Conservation (phyloP, 2,329 filamentous ascomycete species). For the Epichloe coenophiala region DNA sequence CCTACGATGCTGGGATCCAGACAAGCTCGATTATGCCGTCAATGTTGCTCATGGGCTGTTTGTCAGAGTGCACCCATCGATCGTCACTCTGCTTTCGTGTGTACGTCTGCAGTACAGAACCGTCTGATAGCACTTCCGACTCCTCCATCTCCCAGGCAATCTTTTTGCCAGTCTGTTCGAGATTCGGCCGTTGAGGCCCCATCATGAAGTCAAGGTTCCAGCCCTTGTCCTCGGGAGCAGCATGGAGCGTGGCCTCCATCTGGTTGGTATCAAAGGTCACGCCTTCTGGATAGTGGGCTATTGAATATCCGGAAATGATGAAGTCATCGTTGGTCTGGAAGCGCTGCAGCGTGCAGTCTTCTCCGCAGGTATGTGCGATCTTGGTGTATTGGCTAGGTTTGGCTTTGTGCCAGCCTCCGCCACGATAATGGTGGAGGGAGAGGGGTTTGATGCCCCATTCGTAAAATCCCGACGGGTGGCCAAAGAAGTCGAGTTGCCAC, state of each 20-base stretch:
- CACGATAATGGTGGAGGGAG: conserved; percentile 52
- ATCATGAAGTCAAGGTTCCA: conserved; percentile 39
- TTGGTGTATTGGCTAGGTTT: conserved; percentile 42
- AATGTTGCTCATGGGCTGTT: conserved; percentile 34
- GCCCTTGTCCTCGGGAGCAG: conserved; percentile 31
- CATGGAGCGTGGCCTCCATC: conserved; percentile 39
- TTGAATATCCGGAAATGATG: conserved; percentile 45
- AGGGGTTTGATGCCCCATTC: conserved; percentile 47
- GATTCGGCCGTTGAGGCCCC: conserved; percentile 32
- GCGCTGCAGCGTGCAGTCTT: conserved; percentile 45
- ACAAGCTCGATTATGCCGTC: conserved; percentile 45
- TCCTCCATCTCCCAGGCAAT: conserved; percentile 42
- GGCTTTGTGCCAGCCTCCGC: conserved; percentile 41
- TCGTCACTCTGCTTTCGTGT: conserved; percentile 37
- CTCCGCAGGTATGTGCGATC: conserved; percentile 44
- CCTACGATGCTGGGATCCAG: conserved; percentile 31
- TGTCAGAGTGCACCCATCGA: conserved; percentile 35
- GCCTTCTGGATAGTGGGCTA: conserved; percentile 41
- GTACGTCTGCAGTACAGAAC: conserved; percentile 39
- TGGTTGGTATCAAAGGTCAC: conserved; percentile 36
- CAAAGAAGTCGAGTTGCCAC: conserved; percentile 47
- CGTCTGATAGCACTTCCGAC: conserved; percentile 31
- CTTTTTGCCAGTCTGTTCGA: conserved; percentile 35
- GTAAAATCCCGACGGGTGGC: conserved; percentile 50
- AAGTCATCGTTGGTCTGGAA: conserved; percentile 41